Evolutionary conservation across 1,284 basidiomycete species (phyloP), one percentile per base, ranked within the genome.

Genomic region (Malassezia vespertilionis): DNA sequence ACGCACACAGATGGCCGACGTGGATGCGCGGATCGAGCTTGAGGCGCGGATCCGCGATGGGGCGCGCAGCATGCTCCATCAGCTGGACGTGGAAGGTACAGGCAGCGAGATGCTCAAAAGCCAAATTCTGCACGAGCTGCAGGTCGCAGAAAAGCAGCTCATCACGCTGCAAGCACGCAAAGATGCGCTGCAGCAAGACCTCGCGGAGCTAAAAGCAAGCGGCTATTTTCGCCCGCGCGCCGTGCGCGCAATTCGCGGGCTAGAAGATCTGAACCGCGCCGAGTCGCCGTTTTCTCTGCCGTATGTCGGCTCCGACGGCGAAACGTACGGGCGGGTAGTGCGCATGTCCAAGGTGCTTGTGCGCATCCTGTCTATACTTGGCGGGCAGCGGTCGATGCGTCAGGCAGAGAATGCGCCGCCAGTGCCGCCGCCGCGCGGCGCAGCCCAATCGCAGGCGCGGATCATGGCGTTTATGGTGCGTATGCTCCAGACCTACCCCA

Each of bases 21-120:
- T 45, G 2, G 15, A 27, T 9, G 27, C 30, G 23, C 42, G 38
- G 10, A 76, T 86, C 31, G 77, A 79, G 53, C 75, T 81, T 50
- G 81, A 85, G 71, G 79, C 78, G 52, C 78, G 82, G 48, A 85
- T 88, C 60, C 83, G 80, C 65, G 84, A 86, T 70, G 86, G 86
- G 14, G 86, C 86, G 1, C 84, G 86, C 72, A 84, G 82, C 53
- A 75, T 89, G 43, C 74, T 89, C 36, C 79, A 79, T 52, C 79
- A 83, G 72, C 74, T 77, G 22, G 72, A 58, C 28, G 79, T 79
- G 45, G 73, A 73, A 18, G 23, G 28, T 2, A 31, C 28, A n/a
- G 33, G n/a, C 7, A 40, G 20, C 8, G 42, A 32, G 12, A 35
- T 35, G 11, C 74, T 86, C 58, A 79, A 84, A 40, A 72, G 74